A percentile compares a stretch with the other conserved stretches of the same genome.
Evolutionary conservation across 2,329 filamentous ascomycete species (phyloP).

Genomic region (Clathrospora elynae): DNA sequence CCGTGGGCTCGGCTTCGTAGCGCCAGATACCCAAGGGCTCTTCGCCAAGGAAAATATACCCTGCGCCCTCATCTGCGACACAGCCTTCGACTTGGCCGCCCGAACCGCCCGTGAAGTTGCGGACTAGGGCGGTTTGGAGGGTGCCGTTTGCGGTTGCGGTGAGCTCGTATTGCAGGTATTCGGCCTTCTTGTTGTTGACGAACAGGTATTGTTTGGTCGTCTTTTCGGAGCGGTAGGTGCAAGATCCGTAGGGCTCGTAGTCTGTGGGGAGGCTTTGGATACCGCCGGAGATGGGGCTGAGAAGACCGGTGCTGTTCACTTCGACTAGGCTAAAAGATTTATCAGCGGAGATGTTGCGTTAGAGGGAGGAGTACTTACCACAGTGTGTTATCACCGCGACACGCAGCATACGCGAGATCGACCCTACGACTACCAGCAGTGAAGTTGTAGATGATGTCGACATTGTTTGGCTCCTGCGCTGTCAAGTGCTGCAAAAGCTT

Average conservation of each 20-base stretch:
- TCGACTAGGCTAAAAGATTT: constrained; percentile 53
- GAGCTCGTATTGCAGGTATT: constrained; percentile 61
- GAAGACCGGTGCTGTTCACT: constrained; percentile 54
- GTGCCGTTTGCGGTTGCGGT: constrained; percentile 48
- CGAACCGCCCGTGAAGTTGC: constrained; percentile 58
- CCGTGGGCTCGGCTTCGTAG: constrained; percentile 58
- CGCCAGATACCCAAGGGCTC: constrained; percentile 60
- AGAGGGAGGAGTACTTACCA: constrained; percentile 50
- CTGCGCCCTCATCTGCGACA: constrained; percentile 58
- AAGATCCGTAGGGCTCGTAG: constrained; percentile 60
- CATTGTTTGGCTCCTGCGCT: constrained; percentile 59
- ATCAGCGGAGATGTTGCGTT: neutral
- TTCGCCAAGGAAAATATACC: constrained; percentile 59
- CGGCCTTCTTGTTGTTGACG: constrained; percentile 60
- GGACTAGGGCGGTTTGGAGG: constrained; percentile 55
- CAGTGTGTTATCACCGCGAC: constrained; percentile 58
- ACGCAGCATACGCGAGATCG: constrained; percentile 59
- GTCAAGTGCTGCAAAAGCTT: constrained; percentile 54
- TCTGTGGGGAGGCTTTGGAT: constrained; percentile 53
- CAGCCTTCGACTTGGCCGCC: constrained; percentile 62
- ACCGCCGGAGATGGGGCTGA: constrained; percentile 54
- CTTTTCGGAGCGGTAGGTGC: constrained; percentile 55
- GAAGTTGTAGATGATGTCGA: constrained; percentile 60
- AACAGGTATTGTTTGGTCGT: constrained; percentile 60
- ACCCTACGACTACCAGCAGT: constrained; percentile 51